Conservation (phyloP, 352 stramenopile species). For the Pelagophyceae sp. region DNA sequence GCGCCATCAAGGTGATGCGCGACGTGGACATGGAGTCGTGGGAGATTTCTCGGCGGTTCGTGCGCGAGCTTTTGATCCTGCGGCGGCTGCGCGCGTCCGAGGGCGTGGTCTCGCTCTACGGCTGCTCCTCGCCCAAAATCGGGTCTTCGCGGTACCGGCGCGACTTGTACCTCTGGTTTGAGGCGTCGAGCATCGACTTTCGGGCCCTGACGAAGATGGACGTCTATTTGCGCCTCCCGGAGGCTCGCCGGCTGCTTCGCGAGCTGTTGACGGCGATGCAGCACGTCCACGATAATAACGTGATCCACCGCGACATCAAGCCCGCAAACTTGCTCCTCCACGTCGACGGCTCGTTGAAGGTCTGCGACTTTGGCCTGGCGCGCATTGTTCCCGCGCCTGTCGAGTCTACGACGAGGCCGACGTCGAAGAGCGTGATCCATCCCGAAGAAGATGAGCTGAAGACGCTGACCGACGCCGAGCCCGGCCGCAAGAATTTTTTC, state of each 20-base stretch:
- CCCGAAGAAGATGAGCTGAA: too few relatives aligned
- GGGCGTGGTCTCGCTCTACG: constrained; percentile 3
- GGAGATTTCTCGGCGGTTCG: constrained; percentile 16
- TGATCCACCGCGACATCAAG: constrained; percentile 92
- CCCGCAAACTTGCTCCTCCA: constrained; percentile 93
- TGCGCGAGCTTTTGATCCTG: constrained; percentile 12
- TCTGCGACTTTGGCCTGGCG: constrained; percentile 80
- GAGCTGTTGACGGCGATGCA: constrained; percentile 66
- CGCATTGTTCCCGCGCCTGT: constrained; percentile 34
- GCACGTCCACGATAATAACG: constrained; percentile 79
- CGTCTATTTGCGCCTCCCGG: constrained; percentile 34
- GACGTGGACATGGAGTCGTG: constrained; percentile 19
- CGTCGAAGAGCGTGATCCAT: not conserved
- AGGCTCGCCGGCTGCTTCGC: constrained; percentile 47
- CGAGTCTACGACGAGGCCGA: not conserved
- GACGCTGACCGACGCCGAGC: not conserved
- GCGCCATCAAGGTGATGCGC: constrained; percentile 21
- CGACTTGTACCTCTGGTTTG: constrained; percentile 18
- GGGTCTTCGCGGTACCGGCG: not conserved
- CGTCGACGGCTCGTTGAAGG: constrained; percentile 75
- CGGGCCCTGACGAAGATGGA: constrained; percentile 19
- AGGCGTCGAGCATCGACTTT: constrained; percentile 8
- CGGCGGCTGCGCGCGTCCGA: not conserved
- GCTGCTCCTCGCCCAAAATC: not conserved
- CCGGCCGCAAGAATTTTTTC: not conserved